Percentiles rank a stretch among this genome's conserved stretches.
Evolutionary conservation across 1,284 basidiomycete species (phyloP).

Genomic region (Microbotryomycetes sp.): DNA sequence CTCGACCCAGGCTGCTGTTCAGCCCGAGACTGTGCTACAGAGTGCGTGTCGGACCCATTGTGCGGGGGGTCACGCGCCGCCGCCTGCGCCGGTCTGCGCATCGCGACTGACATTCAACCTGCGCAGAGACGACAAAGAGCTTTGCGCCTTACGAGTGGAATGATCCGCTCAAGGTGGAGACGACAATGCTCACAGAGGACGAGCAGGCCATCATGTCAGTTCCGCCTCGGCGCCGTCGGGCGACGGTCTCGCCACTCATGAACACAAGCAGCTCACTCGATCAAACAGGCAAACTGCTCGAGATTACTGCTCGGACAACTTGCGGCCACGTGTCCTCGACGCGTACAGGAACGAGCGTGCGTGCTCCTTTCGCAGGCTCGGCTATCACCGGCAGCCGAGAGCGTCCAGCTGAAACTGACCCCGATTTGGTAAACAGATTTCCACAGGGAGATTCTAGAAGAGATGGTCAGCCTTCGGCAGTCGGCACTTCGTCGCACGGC

Average conservation of each 20-base stretch:
- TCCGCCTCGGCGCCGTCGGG: not conserved
- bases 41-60: not conserved
- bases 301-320: slow-evolving; percentile 78
- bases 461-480: slow-evolving; percentile 52
- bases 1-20: not conserved
- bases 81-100: no score
- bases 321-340: slow-evolving; percentile 74
- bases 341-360: slow-evolving; percentile 80
- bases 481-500: not conserved
- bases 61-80: not conserved
- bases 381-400: not conserved
- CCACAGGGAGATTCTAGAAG: slow-evolving; percentile 66
- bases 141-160: slow-evolving; percentile 32
- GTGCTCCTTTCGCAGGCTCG: slow-evolving; percentile 17
- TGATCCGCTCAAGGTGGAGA: slow-evolving; percentile 34
- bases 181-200: slow-evolving; percentile 70
- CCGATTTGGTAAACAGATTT: slow-evolving; percentile 52
- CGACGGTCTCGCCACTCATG: not conserved
- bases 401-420: slow-evolving; percentile 5
- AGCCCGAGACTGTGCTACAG: slow-evolving; percentile 1
- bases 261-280: not conserved
- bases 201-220: slow-evolving; percentile 77
- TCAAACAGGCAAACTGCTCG: slow-evolving; percentile 65
- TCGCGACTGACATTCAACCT: not conserved
- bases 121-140: not conserved